These are phyloP conservation scores for Escovopsis sp. DNA, from an alignment of 2,329 filamentous ascomycete genomes.

Conservation along the genomic window DNA sequence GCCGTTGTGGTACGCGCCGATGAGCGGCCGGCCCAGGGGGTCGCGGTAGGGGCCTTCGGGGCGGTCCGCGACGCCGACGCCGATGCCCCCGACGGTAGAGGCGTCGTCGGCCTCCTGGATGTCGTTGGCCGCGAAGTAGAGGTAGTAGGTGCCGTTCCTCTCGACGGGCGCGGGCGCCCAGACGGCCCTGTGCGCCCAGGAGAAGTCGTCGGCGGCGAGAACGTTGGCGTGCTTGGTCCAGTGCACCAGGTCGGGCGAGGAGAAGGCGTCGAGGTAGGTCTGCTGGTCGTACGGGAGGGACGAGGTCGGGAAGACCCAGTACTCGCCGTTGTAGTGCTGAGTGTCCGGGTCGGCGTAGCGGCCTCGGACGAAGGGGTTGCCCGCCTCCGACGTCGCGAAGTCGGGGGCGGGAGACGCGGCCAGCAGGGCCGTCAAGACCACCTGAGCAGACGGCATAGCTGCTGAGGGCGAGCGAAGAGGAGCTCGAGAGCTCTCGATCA, in stretches of 20 bases:
- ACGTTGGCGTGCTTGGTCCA: conserved; percentile 33
- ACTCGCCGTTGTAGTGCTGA: conserved; percentile 28
- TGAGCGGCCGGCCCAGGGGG: conserved; percentile 19
- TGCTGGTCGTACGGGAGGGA: conserved; percentile 30
- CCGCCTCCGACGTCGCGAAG: conserved; percentile 25
- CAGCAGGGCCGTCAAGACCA: not conserved
- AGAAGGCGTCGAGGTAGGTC: conserved; percentile 36
- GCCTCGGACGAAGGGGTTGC: conserved; percentile 33
- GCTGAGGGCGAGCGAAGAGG: too few relatives aligned
- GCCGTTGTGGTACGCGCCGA: conserved; percentile 25
- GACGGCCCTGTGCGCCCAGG: conserved; percentile 30
- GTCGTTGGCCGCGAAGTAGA: conserved; percentile 37
- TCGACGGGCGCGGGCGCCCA: conserved; percentile 33
- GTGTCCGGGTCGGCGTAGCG: conserved; percentile 38
- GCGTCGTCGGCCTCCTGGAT: conserved; percentile 16
- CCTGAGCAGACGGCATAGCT: conserved; percentile 1
- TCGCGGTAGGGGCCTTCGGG: conserved; percentile 23
- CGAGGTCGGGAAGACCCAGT: conserved; percentile 34
- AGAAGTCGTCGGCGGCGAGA: conserved; percentile 17
- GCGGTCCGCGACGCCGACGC: conserved; percentile 19
- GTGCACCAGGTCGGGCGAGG: conserved; percentile 30
- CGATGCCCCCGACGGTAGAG: conserved; percentile 24
- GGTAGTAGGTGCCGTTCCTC: conserved; percentile 30
- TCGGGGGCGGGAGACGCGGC: conserved; percentile 11
- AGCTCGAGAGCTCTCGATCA: too few relatives aligned